Evolutionary conservation across 2,329 filamentous ascomycete species (phyloP).

Genomic region (Colletotrichum brevisporum): DNA sequence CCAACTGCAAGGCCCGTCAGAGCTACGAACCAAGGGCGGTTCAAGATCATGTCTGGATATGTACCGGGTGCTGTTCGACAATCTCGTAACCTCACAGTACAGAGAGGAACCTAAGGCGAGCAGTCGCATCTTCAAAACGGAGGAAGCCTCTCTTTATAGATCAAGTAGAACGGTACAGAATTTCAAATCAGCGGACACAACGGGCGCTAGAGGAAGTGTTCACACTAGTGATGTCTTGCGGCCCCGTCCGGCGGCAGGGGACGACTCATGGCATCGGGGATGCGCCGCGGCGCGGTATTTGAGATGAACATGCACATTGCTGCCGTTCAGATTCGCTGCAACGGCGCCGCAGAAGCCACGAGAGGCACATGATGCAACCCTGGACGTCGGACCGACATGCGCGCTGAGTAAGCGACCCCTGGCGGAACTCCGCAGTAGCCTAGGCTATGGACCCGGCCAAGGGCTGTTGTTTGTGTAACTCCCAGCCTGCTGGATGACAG

Average conservation of each 20-base stretch:
- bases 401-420: conserved; percentile 23
- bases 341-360: background rate
- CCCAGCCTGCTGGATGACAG: background rate
- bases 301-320: background rate
- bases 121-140: background rate
- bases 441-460: background rate
- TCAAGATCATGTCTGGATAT: background rate
- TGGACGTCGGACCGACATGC: background rate
- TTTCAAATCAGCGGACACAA: background rate
- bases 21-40: background rate
- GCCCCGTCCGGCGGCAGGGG: background rate
- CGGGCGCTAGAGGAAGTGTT: background rate
- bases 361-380: background rate
- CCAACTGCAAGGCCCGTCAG: background rate
- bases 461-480: background rate
- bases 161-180: background rate
- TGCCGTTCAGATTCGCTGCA: background rate
- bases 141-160: too few relatives aligned
- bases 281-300: background rate
- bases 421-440: conserved; percentile 24
- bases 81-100: background rate
- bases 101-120: background rate
- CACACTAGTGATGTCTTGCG: background rate
- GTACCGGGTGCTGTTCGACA: background rate
- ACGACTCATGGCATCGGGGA: background rate